Base-by-base conservation (phyloP, 1,139 yeast genomes). In the Suhomyces atakaporum region DNA sequence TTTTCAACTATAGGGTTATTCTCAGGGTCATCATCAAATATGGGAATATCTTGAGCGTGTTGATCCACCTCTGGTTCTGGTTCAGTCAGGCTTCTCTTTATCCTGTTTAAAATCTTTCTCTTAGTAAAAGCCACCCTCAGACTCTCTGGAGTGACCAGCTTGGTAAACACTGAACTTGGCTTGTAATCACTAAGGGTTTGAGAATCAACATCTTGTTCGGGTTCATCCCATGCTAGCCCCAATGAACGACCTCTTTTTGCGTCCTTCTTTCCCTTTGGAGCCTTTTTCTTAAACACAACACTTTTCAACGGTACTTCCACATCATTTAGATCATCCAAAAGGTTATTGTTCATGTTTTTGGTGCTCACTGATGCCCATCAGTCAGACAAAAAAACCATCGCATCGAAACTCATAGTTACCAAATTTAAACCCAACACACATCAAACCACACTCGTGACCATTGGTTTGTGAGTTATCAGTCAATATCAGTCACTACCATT, bases 241-340 rank as follows among this genome's bases (percentile, higher is more conserved):
- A 16, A 18, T 10, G 29, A 29, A 8, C 32, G 11, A 18, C 31
- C 19, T 8, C 29, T 35, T 19, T 25, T 30, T 8, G 38, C 44
- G 29, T 44, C 24, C n/a, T 35, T 35, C 25, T 25, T 30, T 8
- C 39, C 44, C 30, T 44, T 44, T 18, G 43, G 31, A 5, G 28
- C 32, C 39, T 58, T 59, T 51, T 51, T 54, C 43, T 58, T 59
- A 47, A 58, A 58, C 14, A 40, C 33, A 11, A 42, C 46, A 28
- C 27, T 38, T 35, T 35, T 38, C 13, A 31, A 31, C 15, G 31
- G 7, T 22, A 11, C 32, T 20, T 29, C 39, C 23, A 28, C 30
- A 10, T 36, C 46, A 4, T 36, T 40, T n/a, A 39, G 36, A 3
- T 43, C 49, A 20, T 33, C 47, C 29, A 42, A 34, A 22, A 31